These are phyloP conservation scores for Mycosphaerella arachidis DNA, from an alignment of 2,329 filamentous ascomycete species.

Conservation along the genomic window DNA sequence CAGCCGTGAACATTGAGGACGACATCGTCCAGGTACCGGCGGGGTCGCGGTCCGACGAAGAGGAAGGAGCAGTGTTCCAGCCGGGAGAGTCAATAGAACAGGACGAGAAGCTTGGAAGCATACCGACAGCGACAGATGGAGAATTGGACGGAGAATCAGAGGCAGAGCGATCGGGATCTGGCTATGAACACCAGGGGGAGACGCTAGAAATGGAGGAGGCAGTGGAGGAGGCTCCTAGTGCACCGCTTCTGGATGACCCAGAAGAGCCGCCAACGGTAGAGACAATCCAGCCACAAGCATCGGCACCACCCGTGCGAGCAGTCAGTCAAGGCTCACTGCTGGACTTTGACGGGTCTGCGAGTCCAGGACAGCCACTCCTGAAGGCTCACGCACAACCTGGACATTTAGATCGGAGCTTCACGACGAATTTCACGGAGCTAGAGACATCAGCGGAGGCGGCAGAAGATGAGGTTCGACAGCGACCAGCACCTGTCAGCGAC, in stretches of 20 bases:
- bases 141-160: slow-evolving; percentile 13
- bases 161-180: slow-evolving; percentile 3
- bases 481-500: slow-evolving; percentile 11
- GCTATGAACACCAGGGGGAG: slow-evolving; percentile 48
- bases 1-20: slow-evolving; percentile 17
- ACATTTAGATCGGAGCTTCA: slow-evolving; percentile 29
- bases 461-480: slow-evolving; percentile 11
- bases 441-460: slow-evolving; percentile 11
- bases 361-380: slow-evolving; percentile 12
- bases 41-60: slow-evolving; percentile 15
- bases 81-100: slow-evolving; percentile 18
- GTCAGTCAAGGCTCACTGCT: slow-evolving; percentile 12
- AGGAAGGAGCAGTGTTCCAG: slow-evolving; percentile 21
- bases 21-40: slow-evolving; percentile 1
- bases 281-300: slow-evolving; percentile 4
- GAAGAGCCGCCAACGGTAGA: slow-evolving; percentile 30
- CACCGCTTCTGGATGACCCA: slow-evolving; percentile 40
- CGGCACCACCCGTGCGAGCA: slow-evolving; percentile 6
- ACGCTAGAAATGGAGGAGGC: slow-evolving; percentile 44
- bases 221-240: slow-evolving; percentile 39
- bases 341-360: slow-evolving; percentile 16
- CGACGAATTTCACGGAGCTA: slow-evolving; percentile 30
- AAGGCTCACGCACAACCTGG: slow-evolving; percentile 16
- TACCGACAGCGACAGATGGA: slow-evolving; percentile 1
- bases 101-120: slow-evolving; percentile 1